Base-by-base conservation (phyloP, 2,329 filamentous ascomycete species). In the Albifimbria verrucaria region DNA sequence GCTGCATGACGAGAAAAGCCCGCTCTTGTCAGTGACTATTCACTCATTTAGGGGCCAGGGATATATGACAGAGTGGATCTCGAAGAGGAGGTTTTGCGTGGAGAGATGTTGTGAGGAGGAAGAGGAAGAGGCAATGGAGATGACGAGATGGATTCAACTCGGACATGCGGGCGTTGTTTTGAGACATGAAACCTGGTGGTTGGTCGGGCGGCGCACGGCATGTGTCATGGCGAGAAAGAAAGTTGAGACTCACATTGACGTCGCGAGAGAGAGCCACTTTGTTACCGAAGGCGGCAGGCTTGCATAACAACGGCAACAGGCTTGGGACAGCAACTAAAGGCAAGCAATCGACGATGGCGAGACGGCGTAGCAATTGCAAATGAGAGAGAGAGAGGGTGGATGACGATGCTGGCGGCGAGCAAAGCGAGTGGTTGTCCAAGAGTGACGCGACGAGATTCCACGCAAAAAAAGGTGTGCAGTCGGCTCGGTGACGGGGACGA, bases 201-300 rank as follows among this genome's bases (percentile, higher is more conserved):
- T 67, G 66, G 63, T 57, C 57, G 62, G 60, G 49, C 50, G 56
- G 58, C 52, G 52, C 54, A 57, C 58, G 58, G 64, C 60, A 67
- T 64, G 61, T 62, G 61, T 60, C 59, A 60, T 62, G 50, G 57
- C 59, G 43, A 51, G 62, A 62, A 64, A 61, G 57, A 62, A 59
- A 64, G 59, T 59, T 62, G 57, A 57, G 59, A 70, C 68, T 70
- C 65, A 70, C 68, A 69, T 69, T 68, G 65, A 69, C 68, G 54
- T 68, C 62, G 57, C 63, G 56, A 57, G 60, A 57, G 53, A 54
- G 60, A 56, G 12, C 15, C 32, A n/a, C n/a, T n/a, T n/a, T 39
- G 32, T n/a, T 39, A 15, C 12, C 32, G 32, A 17, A 17, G 12
- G 18, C 32, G 32, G 32, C 32, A 39, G 32, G 32, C 32, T 39